A percentile compares a stretch with the other conserved stretches of the same genome.
Conservation (phyloP, 768 basidiomycete species). For the Boletus sensibilis region DNA sequence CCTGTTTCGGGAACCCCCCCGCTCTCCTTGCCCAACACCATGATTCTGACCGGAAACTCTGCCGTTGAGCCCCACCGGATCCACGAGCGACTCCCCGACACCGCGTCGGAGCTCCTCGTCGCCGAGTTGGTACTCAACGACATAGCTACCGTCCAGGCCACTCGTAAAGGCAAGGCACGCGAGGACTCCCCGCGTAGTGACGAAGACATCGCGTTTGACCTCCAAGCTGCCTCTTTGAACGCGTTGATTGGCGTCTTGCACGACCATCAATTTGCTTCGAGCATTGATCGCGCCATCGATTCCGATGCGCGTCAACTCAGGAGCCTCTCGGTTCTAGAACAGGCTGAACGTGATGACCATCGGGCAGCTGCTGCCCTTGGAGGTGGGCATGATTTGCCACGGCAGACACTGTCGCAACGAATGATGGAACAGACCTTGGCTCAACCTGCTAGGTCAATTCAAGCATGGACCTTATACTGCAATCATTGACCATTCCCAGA, state of each 20-base stretch:
- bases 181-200: slow-evolving; percentile 37
- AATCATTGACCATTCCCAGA: slow-evolving; percentile 10
- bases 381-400: slow-evolving; percentile 25
- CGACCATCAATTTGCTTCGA: slow-evolving; percentile 42
- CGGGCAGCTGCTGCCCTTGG: slow-evolving; percentile 39
- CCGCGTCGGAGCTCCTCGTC: slow-evolving; percentile 39
- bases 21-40: not conserved
- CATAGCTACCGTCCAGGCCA: slow-evolving; percentile 34
- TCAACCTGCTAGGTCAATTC: slow-evolving; percentile 4
- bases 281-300: slow-evolving; percentile 42
- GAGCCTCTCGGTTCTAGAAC: slow-evolving; percentile 34
- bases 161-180: slow-evolving; percentile 39
- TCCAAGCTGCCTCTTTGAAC: slow-evolving; percentile 40
- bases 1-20: not conserved
- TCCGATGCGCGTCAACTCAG: slow-evolving; percentile 35
- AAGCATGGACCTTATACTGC: not conserved
- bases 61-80: slow-evolving; percentile 9
- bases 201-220: slow-evolving; percentile 44
- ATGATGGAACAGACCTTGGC: slow-evolving; percentile 2
- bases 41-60: slow-evolving; percentile 10
- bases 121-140: slow-evolving; percentile 44
- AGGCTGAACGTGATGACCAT: slow-evolving; percentile 42
- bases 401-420: slow-evolving; percentile 18
- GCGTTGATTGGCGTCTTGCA: slow-evolving; percentile 30
- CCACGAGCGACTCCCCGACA: slow-evolving; percentile 25